Base-by-base conservation (phyloP, 768 basidiomycete genomes). In the Lactarius psammicola region DNA sequence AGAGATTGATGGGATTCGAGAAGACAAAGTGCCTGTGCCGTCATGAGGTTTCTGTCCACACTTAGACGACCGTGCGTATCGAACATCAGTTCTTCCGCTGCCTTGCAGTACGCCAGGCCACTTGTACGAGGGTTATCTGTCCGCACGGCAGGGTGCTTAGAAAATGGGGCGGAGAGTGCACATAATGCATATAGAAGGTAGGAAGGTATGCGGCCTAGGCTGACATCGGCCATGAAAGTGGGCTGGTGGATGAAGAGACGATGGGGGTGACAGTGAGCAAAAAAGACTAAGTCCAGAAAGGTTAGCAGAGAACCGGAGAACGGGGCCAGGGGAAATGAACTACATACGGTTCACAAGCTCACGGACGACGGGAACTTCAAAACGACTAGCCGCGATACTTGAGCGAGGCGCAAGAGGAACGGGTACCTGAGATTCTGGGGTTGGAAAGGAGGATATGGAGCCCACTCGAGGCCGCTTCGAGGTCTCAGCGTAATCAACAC, bases 191-290 rank as follows among this genome's bases (percentile, higher is more conserved):
- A 82, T 20, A 93, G 78, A 31, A 94, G 84, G 72, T 90, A 84
- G 36, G 80, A 76, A 46, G 92, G 91, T 36, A 94, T 82, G 63
- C 82, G 80, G 69, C 86, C 86, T 66, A 85, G 84, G 63, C 84
- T 83, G 9, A 94, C 82, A 36, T 83, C 80, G 2, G 85, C 80
- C 28, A 86, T 80, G 71, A 94, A 94, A 9, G 87, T 85, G 26
- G 92, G 87, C 60, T 89, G 89, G 76, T 94, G 92, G 55, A 94
- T 83, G 66, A 92, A 80, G 70, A 87, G 81, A 42, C 88, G 84
- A 67, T 87, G 85, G 28, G 91, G 91, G 72, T 92, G 89, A 69
- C 87, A 88, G 74, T 89, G 89, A 30, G 91, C 82, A 74, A 93
- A 92, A 75, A 92, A 92, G 11, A 92, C 90, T 92, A 71, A 44